phyloP scores from a whole-genome alignment of 306 rosid species.

The Medicago arabica region DNA sequence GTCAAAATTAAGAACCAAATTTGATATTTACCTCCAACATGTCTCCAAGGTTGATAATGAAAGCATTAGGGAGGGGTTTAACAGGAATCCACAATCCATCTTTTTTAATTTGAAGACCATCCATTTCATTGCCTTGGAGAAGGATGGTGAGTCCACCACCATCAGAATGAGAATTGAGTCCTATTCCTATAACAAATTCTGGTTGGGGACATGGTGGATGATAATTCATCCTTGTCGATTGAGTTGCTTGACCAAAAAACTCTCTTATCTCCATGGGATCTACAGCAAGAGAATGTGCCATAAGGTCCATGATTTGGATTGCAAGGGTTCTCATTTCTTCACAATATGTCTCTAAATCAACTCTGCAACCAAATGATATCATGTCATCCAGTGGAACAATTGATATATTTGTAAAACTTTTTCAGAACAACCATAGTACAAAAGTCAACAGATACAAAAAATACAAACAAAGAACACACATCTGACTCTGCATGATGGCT shows the following conservation, averaged over 20 bases:
- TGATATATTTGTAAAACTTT: background rate
- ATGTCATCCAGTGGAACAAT: background rate
- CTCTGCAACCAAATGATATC: conserved; percentile 31
- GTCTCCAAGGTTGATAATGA: conserved; percentile 55
- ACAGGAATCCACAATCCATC: conserved; percentile 54
- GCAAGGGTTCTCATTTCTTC: conserved; percentile 28
- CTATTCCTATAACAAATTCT: conserved; percentile 48
- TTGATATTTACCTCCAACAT: conserved; percentile 50
- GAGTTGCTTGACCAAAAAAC: conserved; percentile 17
- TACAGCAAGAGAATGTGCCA: conserved; percentile 32
- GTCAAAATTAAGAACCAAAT: background rate
- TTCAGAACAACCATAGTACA: background rate
- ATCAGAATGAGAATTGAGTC: conserved; percentile 52
- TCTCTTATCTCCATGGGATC: conserved; percentile 29
- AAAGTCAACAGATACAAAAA: background rate
- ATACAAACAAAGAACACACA: background rate
- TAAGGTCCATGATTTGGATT: conserved; percentile 20
- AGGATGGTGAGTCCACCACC: conserved; percentile 46
- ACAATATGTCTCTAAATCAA: conserved; percentile 25
- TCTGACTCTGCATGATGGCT: too few species aligned
- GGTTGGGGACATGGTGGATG: conserved; percentile 56
- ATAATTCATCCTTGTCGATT: conserved; percentile 49
- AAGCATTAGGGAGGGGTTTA: conserved; percentile 56
- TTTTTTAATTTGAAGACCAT: conserved; percentile 53
- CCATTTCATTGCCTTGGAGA: conserved; percentile 47